These are phyloP conservation scores for Multifurca ochricompacta DNA, from an alignment of 768 basidiomycete genomes.

Conservation along the genomic window DNA sequence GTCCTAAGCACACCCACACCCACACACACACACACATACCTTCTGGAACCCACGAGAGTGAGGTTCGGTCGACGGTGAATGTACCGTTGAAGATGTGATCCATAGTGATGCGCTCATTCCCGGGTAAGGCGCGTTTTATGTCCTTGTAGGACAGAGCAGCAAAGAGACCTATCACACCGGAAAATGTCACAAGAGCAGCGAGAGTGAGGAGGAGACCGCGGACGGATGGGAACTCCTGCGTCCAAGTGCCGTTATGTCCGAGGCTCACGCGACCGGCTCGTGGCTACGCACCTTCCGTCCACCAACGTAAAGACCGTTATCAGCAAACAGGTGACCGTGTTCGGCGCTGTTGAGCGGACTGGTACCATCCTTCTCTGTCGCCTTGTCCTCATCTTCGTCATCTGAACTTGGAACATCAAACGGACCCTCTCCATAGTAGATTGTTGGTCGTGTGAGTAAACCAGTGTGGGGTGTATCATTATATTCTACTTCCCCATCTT, in stretches of 20 bases:
- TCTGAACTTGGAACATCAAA: conserved; percentile 79
- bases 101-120: conserved; percentile 65
- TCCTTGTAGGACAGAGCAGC: conserved; percentile 69
- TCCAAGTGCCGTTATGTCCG: conserved; percentile 25
- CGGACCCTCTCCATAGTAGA: conserved; percentile 68
- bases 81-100: conserved; percentile 93
- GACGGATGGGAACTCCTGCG: conserved; percentile 44
- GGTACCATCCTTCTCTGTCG: conserved; percentile 40
- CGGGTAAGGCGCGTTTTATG: conserved; percentile 41
- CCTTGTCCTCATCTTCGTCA: conserved; percentile 54
- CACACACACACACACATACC: conserved; percentile 78
- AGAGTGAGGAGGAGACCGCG: conserved; percentile 59
- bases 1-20: conserved; percentile 36
- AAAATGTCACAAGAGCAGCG: conserved; percentile 48
- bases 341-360: conserved; percentile 27
- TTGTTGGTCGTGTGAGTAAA: conserved; percentile 20
- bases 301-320: conserved; percentile 30
- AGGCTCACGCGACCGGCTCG: not conserved
- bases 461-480: not conserved
- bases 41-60: conserved; percentile 84
- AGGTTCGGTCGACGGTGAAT: conserved; percentile 42
- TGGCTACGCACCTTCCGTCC: conserved; percentile 29
- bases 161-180: conserved; percentile 66
- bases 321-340: conserved; percentile 25
- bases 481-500: not conserved